A percentile compares a stretch with the other conserved stretches of the same genome.
phyloP scores from a whole-genome alignment of 23 red algal genomes.

The Gracilaria gracilis region DNA sequence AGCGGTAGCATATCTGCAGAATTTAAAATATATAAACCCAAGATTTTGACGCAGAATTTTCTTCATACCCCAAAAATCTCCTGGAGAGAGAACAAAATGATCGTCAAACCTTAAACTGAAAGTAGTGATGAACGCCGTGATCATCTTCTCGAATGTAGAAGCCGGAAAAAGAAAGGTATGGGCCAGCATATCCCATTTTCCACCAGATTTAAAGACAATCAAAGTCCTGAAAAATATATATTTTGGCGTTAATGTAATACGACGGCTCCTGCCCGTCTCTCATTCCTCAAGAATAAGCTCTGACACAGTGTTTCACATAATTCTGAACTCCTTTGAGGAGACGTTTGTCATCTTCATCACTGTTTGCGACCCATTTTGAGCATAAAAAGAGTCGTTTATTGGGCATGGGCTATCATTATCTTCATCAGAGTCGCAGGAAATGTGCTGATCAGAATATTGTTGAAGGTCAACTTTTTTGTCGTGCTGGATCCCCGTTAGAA shows the following conservation, averaged over 20 bases:
- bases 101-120: background rate
- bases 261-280: background rate
- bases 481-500: too few species aligned
- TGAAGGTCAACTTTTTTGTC: too few species aligned
- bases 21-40: background rate
- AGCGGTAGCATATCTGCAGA: constrained; percentile 6
- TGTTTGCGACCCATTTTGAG: background rate
- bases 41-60: background rate
- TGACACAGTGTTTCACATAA: background rate
- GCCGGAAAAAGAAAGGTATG: background rate
- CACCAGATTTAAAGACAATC: background rate
- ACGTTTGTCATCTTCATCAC: background rate
- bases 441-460: too few species aligned
- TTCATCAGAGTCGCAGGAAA: background rate
- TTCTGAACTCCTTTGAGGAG: background rate
- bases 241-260: constrained; percentile 6
- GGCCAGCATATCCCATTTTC: background rate
- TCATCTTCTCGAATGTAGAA: constrained; percentile 1
- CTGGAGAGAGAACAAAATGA: background rate
- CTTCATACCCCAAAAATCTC: background rate
- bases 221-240: constrained; percentile 21
- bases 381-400: constrained; percentile 13
- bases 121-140: background rate
- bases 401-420: background rate
- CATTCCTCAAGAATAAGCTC: background rate